Percentiles rank a stretch among this genome's conserved stretches.
Evolutionary conservation across 2,329 filamentous ascomycete genomes (phyloP).

Genomic region (Cyphellophora europaea): DNA sequence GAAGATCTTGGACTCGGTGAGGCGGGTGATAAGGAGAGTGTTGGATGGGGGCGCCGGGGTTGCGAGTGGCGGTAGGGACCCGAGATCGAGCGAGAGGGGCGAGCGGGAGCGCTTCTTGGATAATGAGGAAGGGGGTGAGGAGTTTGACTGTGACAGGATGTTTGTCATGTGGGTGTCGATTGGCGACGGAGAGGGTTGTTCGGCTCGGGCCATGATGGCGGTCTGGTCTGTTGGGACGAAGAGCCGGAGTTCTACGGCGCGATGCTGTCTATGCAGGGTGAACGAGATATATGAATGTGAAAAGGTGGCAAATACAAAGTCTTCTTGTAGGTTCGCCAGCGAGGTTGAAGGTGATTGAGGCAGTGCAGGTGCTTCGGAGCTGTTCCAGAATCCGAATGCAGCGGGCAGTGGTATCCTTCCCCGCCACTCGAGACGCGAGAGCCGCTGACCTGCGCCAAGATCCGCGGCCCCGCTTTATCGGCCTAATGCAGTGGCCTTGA

Average conservation of each 20-base stretch:
- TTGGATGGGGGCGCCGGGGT: constrained; percentile 39
- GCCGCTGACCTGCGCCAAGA: too few species aligned
- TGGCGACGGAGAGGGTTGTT: too few species aligned
- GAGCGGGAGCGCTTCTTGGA: constrained; percentile 17
- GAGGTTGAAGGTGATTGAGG: too few species aligned
- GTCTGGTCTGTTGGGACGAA: neutral
- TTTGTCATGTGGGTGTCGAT: neutral
- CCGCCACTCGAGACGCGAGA: too few species aligned
- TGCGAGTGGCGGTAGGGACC: constrained; percentile 33
- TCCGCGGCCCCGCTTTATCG: too few species aligned
- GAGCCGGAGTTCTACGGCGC: neutral
- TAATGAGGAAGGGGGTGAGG: constrained; percentile 21
- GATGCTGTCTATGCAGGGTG: too few species aligned
- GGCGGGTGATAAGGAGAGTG: constrained; percentile 41
- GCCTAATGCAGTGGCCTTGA: too few species aligned
- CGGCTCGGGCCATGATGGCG: too few species aligned
- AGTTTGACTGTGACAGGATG: constrained; percentile 17
- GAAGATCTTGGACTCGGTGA: constrained; percentile 36
- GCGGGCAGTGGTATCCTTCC: too few species aligned
- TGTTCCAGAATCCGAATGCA: too few species aligned
- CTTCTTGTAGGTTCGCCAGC: too few species aligned
- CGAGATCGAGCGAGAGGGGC: constrained; percentile 36
- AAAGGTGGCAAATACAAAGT: neutral
- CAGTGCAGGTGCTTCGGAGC: too few species aligned
- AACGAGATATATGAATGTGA: neutral